Conservation (phyloP, 2,329 filamentous ascomycete species). For the Sphaerulina vaccinii region DNA sequence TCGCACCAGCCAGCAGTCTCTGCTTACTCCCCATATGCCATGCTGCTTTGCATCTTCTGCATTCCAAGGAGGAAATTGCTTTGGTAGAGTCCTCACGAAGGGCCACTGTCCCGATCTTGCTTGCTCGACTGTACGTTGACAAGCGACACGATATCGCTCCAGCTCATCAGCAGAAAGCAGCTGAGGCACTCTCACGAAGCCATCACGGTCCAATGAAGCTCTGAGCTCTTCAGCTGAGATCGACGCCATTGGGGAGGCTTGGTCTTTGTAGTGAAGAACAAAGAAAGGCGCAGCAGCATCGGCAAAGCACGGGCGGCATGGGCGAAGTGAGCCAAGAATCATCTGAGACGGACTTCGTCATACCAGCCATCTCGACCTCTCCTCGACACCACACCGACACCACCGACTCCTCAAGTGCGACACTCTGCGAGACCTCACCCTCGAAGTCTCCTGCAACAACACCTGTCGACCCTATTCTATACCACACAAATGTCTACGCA, state of each 20-base stretch:
- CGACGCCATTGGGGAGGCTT: slow-evolving; percentile 11
- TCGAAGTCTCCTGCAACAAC: slow-evolving; percentile 1
- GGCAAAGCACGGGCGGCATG: background rate
- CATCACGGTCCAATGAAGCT: slow-evolving; percentile 63
- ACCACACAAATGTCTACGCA: slow-evolving; percentile 30
- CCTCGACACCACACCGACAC: background rate
- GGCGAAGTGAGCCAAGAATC: background rate
- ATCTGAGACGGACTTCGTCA: background rate
- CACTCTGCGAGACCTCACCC: background rate
- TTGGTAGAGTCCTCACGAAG: slow-evolving; percentile 77
- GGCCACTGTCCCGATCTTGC: slow-evolving; percentile 75
- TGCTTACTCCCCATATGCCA: slow-evolving; percentile 77
- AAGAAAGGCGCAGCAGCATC: background rate
- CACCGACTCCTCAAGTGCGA: background rate
- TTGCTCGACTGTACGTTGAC: slow-evolving; percentile 55
- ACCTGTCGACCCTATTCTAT: background rate
- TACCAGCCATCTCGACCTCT: background rate
- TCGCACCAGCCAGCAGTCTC: background rate
- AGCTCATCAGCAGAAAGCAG: slow-evolving; percentile 61
- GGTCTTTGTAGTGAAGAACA: slow-evolving; percentile 13
- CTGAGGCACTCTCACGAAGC: slow-evolving; percentile 71
- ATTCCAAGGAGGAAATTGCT: slow-evolving; percentile 89
- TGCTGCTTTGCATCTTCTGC: slow-evolving; percentile 44
- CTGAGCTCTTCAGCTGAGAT: slow-evolving; percentile 38
- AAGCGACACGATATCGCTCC: slow-evolving; percentile 59